Evolutionary conservation across 2,329 filamentous ascomycete species (phyloP), one percentile per base, ranked within the genome.

Genomic region (Cordyceps farinosa): DNA sequence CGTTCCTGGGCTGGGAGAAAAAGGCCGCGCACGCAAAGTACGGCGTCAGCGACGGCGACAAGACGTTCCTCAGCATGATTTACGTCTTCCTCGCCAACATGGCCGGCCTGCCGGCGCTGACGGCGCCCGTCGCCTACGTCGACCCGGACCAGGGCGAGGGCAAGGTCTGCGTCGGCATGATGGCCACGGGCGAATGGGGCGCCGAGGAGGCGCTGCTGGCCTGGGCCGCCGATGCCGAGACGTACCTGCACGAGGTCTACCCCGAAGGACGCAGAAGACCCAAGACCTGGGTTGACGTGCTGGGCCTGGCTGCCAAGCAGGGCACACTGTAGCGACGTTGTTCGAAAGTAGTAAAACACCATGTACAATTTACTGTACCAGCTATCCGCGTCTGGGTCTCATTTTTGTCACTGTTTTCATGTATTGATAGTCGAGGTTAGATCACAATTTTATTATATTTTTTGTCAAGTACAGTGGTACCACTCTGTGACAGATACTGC

Each of bases 11-110:
- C 11, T 96, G 90, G 90, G 84, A 84, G 48, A 86, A 88, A 30
- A 65, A 73, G 11, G 75, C 80, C 1, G 81, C 78, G 9, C 87
- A 90, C 47, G 78, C 87, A 17, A 78, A 78, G n/a, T 87, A 92
- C 70, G 93, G 93, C 2, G 79, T 91, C 67, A 88, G 83, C 44
- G 89, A 97, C 73, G 88, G 83, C 0, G 92, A 95, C 72, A 80
- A 78, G 65, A 87, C 86, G 17, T 78, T 96, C n/a, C 80, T 84
- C 32, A 90, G 85, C 71, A 96, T 97, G 91, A 86, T 89, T 74
- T 97, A 91, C 75, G 87, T 90, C 17, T 96, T 90, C 84, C 76
- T 96, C 42, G 90, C 92, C 7, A 97, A 97, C 75, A 88, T 92
- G 69, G 86, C 82, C 0, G 93, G 93, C 0, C 87, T 88, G 55